Conservation (phyloP, 2,329 filamentous ascomycete species). For the Stagonosporopsis rhizophila region DNA sequence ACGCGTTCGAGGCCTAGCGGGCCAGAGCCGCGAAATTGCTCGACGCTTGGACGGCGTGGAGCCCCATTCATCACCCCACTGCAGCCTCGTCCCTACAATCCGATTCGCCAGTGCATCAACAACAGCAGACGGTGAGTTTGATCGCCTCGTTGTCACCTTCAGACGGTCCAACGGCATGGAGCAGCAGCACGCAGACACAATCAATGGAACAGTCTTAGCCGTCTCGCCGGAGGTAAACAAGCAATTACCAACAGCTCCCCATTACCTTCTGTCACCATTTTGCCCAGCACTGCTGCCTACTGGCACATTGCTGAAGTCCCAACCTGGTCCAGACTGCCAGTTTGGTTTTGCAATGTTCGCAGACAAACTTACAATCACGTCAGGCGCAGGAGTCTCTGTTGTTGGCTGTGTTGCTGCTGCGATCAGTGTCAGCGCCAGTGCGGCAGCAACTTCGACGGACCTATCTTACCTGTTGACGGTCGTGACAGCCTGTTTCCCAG, state of each 20-base stretch:
- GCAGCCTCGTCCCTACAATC: conserved; percentile 4
- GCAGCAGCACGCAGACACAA: background rate
- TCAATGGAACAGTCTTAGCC: background rate
- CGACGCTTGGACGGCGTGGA: conserved; percentile 22
- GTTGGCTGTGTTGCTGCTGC: background rate
- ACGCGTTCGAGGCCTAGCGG: conserved; percentile 21
- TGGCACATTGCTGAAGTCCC: background rate
- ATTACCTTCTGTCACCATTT: background rate
- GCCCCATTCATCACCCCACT: conserved; percentile 20
- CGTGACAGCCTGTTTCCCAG: background rate
- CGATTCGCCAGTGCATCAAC: conserved; percentile 13
- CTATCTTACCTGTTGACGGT: background rate
- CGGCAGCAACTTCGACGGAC: background rate
- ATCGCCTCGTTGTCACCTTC: background rate
- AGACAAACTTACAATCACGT: conserved; percentile 2
- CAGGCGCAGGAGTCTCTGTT: background rate
- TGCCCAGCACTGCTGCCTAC: background rate
- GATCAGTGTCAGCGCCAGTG: background rate
- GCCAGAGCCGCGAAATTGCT: conserved; percentile 20
- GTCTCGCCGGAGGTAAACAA: background rate
- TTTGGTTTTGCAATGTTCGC: background rate
- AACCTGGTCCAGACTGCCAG: background rate
- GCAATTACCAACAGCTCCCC: background rate
- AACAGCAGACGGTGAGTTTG: conserved; percentile 4
- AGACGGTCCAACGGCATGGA: background rate